These are phyloP conservation scores for Canna indica DNA, from an alignment of 176 grass and related monocot species.

Conservation along the genomic window DNA sequence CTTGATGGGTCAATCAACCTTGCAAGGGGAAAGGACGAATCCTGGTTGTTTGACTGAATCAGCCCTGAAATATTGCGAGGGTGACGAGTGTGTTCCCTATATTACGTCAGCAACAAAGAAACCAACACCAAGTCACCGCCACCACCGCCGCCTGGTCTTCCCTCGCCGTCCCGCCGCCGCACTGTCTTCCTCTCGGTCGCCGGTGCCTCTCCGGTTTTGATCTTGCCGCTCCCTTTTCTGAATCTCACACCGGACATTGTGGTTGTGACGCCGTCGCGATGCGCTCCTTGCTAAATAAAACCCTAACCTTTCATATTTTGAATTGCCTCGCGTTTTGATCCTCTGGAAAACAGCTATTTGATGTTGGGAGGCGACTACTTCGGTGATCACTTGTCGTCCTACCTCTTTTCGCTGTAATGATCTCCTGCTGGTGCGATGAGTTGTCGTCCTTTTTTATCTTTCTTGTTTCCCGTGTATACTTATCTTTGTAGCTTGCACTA, in stretches of 20 bases:
- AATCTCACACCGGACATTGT: no score
- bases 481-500: neutral
- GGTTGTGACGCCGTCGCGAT: neutral
- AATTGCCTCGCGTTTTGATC: neutral
- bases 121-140: no score
- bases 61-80: no score
- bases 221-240: neutral
- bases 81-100: no score
- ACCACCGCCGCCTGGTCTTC: no score
- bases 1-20: no score
- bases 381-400: neutral
- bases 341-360: no score
- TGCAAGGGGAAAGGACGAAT: no score
- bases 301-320: neutral
- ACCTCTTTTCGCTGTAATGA: no score
- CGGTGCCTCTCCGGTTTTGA: neutral
- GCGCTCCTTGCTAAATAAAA: neutral
- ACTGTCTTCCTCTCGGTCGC: neutral
- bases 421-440: no score
- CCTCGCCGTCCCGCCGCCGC: neutral
- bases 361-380: neutral
- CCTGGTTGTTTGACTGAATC: no score
- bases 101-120: no score
- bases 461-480: neutral
- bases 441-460: neutral